Conservation (phyloP, 1,284 basidiomycete genomes). For the Coniferiporia sulphurascens region DNA sequence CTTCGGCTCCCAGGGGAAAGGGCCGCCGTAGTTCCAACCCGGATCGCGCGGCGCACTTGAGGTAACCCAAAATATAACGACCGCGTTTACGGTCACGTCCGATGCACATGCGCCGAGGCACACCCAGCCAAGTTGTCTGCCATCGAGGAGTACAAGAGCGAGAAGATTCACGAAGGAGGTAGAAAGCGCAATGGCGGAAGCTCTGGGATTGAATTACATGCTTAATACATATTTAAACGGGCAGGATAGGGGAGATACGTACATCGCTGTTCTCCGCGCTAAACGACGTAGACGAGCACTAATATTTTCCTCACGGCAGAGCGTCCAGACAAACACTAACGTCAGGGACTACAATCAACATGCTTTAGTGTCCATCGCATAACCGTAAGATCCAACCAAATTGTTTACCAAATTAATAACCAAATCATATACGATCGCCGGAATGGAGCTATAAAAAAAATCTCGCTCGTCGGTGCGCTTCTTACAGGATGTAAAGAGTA, state of each 20-base stretch:
- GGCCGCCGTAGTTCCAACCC: background rate
- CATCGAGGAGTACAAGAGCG: slow-evolving; percentile 43
- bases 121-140: slow-evolving; percentile 48
- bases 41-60: background rate
- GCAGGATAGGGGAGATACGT: slow-evolving; percentile 16
- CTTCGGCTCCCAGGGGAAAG: background rate
- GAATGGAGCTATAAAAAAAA: slow-evolving; percentile 28
- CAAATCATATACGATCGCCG: slow-evolving; percentile 39
- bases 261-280: slow-evolving; percentile 39
- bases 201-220: slow-evolving; percentile 28
- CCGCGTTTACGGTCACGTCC: slow-evolving; percentile 41
- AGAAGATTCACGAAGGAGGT: slow-evolving; percentile 46
- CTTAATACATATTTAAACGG: no score
- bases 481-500: background rate
- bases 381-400: slow-evolving; percentile 4
- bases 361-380: background rate
- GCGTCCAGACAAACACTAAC: slow-evolving; percentile 42
- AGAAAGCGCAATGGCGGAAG: slow-evolving; percentile 39
- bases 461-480: background rate
- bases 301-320: slow-evolving; percentile 33
- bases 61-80: slow-evolving; percentile 39
- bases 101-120: slow-evolving; percentile 48
- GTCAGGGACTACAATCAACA: slow-evolving; percentile 32
- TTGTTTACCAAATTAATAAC: slow-evolving; percentile 26
- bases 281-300: slow-evolving; percentile 34